These are phyloP conservation scores for Candida endomychidarum DNA, from an alignment of 805 yeast species.

Conservation along the genomic window DNA sequence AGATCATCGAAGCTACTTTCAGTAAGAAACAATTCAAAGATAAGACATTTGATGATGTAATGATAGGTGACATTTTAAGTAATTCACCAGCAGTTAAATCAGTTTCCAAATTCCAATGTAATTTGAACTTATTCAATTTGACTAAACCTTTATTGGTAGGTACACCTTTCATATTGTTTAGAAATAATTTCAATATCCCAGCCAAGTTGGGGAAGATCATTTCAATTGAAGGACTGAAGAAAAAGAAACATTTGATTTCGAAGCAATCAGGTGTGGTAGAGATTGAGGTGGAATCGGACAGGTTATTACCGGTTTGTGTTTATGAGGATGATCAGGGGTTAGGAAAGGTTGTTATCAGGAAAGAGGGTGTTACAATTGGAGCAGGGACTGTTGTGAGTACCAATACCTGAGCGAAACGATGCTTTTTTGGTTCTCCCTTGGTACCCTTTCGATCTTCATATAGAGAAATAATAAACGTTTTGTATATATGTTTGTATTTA, in stretches of 20 bases:
- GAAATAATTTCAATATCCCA: slow-evolving; percentile 72
- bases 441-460: too few relatives aligned
- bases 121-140: slow-evolving; percentile 39
- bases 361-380: slow-evolving; percentile 70
- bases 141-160: slow-evolving; percentile 77
- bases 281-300: slow-evolving; percentile 47
- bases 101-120: slow-evolving; percentile 27
- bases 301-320: slow-evolving; percentile 52
- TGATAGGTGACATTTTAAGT: slow-evolving; percentile 56
- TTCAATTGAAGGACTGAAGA: slow-evolving; percentile 24
- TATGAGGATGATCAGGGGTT: slow-evolving; percentile 49
- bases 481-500: too few relatives aligned
- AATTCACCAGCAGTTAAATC: slow-evolving; percentile 26
- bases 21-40: slow-evolving; percentile 48
- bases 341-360: slow-evolving; percentile 68
- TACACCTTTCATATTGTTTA: slow-evolving; percentile 71
- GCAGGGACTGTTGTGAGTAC: slow-evolving; percentile 58
- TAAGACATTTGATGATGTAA: slow-evolving; percentile 54
- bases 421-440: too few relatives aligned
- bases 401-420: too few relatives aligned
- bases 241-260: slow-evolving; percentile 53
- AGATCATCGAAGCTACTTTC: slow-evolving; percentile 50
- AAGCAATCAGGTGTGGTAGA: slow-evolving; percentile 60
- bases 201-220: slow-evolving; percentile 57
- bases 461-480: too few relatives aligned